Evolutionary conservation across 345 rosid genomes (phyloP).

Genomic region (Brassica incana): DNA sequence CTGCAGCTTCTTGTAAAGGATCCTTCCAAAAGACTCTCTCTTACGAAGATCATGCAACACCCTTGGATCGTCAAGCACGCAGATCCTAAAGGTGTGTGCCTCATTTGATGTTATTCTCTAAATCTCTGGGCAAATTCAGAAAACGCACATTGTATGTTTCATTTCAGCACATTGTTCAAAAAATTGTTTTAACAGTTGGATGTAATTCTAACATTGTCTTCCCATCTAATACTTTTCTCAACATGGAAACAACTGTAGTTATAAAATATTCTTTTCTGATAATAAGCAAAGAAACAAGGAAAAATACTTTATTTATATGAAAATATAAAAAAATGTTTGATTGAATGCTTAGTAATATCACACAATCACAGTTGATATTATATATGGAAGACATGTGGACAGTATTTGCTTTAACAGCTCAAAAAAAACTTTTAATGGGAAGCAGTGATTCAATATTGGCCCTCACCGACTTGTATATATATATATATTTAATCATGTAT

Average conservation of each 20-base stretch:
- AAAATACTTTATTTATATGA: neutral
- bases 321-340: neutral
- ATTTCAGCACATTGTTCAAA: conserved; percentile 5
- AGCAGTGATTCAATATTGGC: conserved; percentile 17
- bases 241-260: neutral
- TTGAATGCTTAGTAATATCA: conserved; percentile 9
- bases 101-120: conserved; percentile 13
- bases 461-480: conserved; percentile 15
- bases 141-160: neutral
- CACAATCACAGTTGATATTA: neutral
- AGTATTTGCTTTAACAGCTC: conserved; percentile 33
- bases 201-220: neutral
- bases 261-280: neutral
- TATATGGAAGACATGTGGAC: conserved; percentile 13
- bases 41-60: conserved; percentile 78
- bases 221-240: neutral
- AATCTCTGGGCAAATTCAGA: neutral
- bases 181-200: neutral
- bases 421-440: conserved; percentile 13
- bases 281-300: neutral
- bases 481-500: neutral
- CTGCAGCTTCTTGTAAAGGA: conserved; percentile 88
- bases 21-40: conserved; percentile 77
- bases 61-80: conserved; percentile 91
- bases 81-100: conserved; percentile 61